phyloP scores from a whole-genome alignment of 129 eudicot genomes.

The Gnaphalium uliginosum region DNA sequence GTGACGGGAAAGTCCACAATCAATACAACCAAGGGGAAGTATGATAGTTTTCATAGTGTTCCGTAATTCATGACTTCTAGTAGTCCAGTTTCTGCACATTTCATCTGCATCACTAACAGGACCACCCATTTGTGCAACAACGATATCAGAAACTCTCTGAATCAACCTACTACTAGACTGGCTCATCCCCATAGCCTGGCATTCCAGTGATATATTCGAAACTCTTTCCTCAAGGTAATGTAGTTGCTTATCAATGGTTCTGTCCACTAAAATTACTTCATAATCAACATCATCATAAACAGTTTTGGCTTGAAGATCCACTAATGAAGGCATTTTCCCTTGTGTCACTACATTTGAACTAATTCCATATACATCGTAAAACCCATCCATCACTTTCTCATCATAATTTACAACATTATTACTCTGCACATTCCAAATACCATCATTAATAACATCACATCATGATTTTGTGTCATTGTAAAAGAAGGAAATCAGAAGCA shows the following conservation, averaged over 20 bases:
- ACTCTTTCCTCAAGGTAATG: constrained; percentile 77
- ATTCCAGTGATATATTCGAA: constrained; percentile 47
- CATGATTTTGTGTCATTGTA: constrained; percentile 34
- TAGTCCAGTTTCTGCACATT: constrained; percentile 68
- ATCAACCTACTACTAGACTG: constrained; percentile 50
- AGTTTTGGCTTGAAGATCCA: constrained; percentile 60
- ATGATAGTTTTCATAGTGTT: constrained; percentile 55
- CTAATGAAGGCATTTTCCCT: constrained; percentile 73
- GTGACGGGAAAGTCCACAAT: constrained; percentile 95
- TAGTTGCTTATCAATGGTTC: constrained; percentile 59
- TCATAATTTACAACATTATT: constrained; percentile 79
- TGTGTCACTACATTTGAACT: constrained; percentile 53
- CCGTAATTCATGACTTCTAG: constrained; percentile 55
- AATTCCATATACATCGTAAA: constrained; percentile 81
- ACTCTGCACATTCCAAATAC: constrained; percentile 60
- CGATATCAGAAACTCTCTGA: constrained; percentile 69
- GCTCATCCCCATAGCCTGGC: constrained; percentile 44
- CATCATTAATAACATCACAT: constrained; percentile 26
- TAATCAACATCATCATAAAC: constrained; percentile 57
- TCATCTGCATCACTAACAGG: constrained; percentile 87
- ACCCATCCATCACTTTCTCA: constrained; percentile 85
- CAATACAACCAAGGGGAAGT: constrained; percentile 88
- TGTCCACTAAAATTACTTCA: constrained; percentile 83
- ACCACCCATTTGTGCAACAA: constrained; percentile 92
- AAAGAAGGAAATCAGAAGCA: constrained; percentile 4